A percentile compares a stretch with the other conserved stretches of the same genome.
Conservation (phyloP, 2,329 filamentous ascomycete genomes). For the Alternaria ventricosa region DNA sequence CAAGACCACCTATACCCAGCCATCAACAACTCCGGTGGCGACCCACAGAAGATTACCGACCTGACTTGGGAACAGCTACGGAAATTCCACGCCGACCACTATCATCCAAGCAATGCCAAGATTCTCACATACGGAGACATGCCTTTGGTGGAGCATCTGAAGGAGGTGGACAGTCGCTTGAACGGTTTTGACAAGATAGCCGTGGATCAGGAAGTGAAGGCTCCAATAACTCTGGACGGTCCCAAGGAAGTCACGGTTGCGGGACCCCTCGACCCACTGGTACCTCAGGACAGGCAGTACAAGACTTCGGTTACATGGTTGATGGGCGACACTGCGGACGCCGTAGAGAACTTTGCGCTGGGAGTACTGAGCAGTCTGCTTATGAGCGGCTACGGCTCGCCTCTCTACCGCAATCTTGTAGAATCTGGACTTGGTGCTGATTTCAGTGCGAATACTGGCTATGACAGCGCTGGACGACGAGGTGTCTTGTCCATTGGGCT, state of each 20-base stretch:
- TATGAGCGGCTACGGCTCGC: conserved; percentile 94
- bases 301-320: conserved; percentile 96
- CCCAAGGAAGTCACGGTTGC: conserved; percentile 73
- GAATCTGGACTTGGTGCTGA: conserved; percentile 90
- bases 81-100: conserved; percentile 89
- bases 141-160: conserved; percentile 79
- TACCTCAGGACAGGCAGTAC: conserved; percentile 83
- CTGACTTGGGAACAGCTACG: conserved; percentile 89
- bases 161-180: conserved; percentile 78
- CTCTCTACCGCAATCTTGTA: conserved; percentile 85
- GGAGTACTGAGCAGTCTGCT: conserved; percentile 82
- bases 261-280: conserved; percentile 86
- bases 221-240: conserved; percentile 74
- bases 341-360: conserved; percentile 87
- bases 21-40: conserved; percentile 95
- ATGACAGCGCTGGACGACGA: conserved; percentile 76
- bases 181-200: conserved; percentile 73
- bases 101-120: conserved; percentile 97
- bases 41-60: conserved; percentile 95
- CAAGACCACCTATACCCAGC: conserved; percentile 93
- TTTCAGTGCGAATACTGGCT: conserved; percentile 93
- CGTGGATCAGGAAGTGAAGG: conserved; percentile 75
- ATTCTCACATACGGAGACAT: conserved; percentile 95
- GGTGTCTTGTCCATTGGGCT: conserved; percentile 91
- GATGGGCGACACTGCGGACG: conserved; percentile 79